phyloP scores from a whole-genome alignment of 345 rosid species.

The Populus euphratica region DNA sequence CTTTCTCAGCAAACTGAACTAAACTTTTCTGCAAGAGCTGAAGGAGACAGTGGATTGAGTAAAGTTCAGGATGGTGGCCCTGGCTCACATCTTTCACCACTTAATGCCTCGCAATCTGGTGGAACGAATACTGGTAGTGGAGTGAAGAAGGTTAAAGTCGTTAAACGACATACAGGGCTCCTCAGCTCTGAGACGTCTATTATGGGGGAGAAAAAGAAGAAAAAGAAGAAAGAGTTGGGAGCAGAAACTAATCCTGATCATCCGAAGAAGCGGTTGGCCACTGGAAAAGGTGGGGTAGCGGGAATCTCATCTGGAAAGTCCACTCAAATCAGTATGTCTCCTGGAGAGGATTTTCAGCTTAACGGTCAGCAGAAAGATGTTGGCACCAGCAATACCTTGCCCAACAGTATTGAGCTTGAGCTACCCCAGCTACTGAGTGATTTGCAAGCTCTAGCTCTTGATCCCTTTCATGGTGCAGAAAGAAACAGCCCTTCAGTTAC shows the following conservation, averaged over 20 bases:
- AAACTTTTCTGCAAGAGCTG: slow-evolving; percentile 26
- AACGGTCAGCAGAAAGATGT: slow-evolving; percentile 43
- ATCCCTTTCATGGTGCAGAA: slow-evolving; percentile 62
- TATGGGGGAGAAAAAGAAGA: slow-evolving; percentile 52
- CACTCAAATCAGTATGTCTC: slow-evolving; percentile 28
- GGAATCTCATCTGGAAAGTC: slow-evolving; percentile 33
- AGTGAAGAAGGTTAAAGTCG: slow-evolving; percentile 51
- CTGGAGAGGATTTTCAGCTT: slow-evolving; percentile 26
- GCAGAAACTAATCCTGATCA: slow-evolving; percentile 38
- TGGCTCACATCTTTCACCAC: slow-evolving; percentile 26
- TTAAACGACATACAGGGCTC: slow-evolving; percentile 47
- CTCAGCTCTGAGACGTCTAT: slow-evolving; percentile 36
- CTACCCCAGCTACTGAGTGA: slow-evolving; percentile 55
- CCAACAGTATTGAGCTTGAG: slow-evolving; percentile 34
- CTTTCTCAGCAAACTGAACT: slow-evolving; percentile 35
- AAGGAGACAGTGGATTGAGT: slow-evolving; percentile 31
- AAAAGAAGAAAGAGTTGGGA: slow-evolving; percentile 54
- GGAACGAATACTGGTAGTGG: slow-evolving; percentile 27
- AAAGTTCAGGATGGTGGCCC: slow-evolving; percentile 29
- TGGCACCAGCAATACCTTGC: slow-evolving; percentile 15
- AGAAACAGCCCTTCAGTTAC: slow-evolving; percentile 43
- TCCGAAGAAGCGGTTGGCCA: slow-evolving; percentile 41
- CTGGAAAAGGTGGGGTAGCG: slow-evolving; percentile 40
- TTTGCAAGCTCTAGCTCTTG: slow-evolving; percentile 70
- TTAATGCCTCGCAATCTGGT: slow-evolving; percentile 39